A percentile compares a stretch with the other conserved stretches of the same genome.
These are phyloP conservation scores for Annulohypoxylon moriforme DNA, from an alignment of 495 filamentous ascomycete genomes.

Conservation along the genomic window DNA sequence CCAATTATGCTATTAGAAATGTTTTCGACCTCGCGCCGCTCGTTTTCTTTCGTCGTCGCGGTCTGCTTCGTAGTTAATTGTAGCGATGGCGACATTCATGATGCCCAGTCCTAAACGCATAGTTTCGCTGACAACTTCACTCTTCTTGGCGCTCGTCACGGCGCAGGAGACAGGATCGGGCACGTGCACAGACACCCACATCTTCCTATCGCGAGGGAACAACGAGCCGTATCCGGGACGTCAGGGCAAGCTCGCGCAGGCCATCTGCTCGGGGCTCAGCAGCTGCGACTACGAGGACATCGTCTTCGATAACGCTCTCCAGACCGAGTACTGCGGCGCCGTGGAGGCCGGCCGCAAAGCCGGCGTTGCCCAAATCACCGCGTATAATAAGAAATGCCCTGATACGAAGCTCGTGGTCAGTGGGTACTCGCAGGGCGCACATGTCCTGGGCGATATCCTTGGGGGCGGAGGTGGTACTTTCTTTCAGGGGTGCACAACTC, in stretches of 20 bases:
- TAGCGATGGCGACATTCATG: background rate
- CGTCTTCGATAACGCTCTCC: conserved; percentile 31
- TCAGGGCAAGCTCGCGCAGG: conserved; percentile 34
- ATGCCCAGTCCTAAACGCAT: background rate
- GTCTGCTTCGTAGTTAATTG: background rate
- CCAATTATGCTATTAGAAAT: background rate
- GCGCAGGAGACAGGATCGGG: conserved; percentile 23
- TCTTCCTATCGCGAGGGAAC: conserved; percentile 46
- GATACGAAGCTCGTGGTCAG: conserved; percentile 41
- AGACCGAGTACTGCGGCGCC: conserved; percentile 40
- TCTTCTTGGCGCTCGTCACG: conserved; percentile 9
- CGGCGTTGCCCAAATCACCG: conserved; percentile 35
- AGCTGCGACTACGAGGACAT: conserved; percentile 50
- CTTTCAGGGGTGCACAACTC: conserved; percentile 32
- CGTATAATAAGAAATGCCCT: conserved; percentile 42
- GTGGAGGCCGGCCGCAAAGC: conserved; percentile 36
- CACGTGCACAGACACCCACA: conserved; percentile 42
- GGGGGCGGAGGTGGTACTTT: conserved; percentile 41
- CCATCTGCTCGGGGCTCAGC: conserved; percentile 37
- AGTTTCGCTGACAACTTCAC: background rate
- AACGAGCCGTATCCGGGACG: conserved; percentile 49
- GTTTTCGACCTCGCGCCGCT: background rate
- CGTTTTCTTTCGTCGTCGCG: background rate
- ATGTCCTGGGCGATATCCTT: conserved; percentile 37
- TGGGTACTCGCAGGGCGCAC: conserved; percentile 48